Base-by-base conservation (phyloP, 208 protist species). In the Novymonas esmeraldas region DNA sequence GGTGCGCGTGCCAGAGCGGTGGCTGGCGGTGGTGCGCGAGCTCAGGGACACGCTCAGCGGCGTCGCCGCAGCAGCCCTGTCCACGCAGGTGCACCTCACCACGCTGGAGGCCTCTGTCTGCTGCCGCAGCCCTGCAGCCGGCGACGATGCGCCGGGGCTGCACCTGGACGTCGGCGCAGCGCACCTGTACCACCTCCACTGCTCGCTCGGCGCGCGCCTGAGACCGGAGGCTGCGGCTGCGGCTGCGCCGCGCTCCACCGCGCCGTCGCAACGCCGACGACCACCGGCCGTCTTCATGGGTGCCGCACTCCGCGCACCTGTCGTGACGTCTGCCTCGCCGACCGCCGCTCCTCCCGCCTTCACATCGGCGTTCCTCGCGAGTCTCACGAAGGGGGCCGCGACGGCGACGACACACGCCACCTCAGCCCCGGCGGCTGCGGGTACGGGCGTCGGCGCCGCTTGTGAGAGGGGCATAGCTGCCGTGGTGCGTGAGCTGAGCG, bases 81-180 rank as follows among this genome's bases (percentile, higher is more conserved):
- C 11, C 41, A 34, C 7, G 31, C 51, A 67, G 28, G 67, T 79
- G 45, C 71, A 90, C 57, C 72, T 73, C 29, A 39, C 81, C 6
- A 90, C 84, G 7, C 52, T 82, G 36, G 76, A 76, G 36, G 64
- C 84, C 6, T 78, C 73, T 20, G 44, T 85, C 52, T 44, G 55
- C 54, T 76, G 70, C 29, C 36, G 49, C 64, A 46, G 46, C 42
- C n/a, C n/a, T n/a, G 5, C n/a, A 42, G 13, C 29, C 33, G 6
- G 45, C 11, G 29, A 42, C 18, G n/a, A 11, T 38, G 22, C 31
- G 50, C 28, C 11, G 9, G 59, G 24, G 16, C n/a, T n/a, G 1
- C n/a, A 52, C 33, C 42, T 61, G 11, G 56, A 70, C 22, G 36
- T 29, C 4, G 3, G 56, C 20, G 51, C 49, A 39, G 38, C 46